Base-by-base conservation (phyloP, 2,329 filamentous ascomycete species). In the Fusarium sp. region DNA sequence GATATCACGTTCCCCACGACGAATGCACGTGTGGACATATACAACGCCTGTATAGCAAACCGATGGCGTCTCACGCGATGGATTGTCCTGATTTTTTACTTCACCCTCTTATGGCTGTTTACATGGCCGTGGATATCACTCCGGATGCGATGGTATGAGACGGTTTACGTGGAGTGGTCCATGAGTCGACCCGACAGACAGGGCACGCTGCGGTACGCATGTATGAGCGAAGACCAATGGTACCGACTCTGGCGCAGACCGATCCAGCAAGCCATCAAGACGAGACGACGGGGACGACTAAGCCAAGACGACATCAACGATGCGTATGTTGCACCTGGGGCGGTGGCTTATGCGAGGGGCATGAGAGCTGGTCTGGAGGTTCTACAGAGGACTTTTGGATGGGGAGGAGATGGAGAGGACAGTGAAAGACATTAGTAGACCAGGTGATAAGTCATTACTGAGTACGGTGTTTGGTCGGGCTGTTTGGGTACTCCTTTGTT, bases 81-180 rank as follows among this genome's bases (percentile, higher is more conserved):
- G 88, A 81, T 93, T 44, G 80, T 84, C 41, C 86, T 87, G 82
- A 44, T 92, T 11, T 92, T 89, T 79, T 88, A 87, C 74, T 75
- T 92, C 7, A 88, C 88, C 0, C 87, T 93, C 62, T 77, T 91
- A 14, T 91, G 91, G 84, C 73, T 94, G 57, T 82, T 94, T 69
- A 81, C 86, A 5, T 94, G 91, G 91, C 91, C 91, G 0, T 85
- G 86, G 57, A 82, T 94, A 14, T 89, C 87, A 78, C 84, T 92
- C 74, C 79, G 84, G 19, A 94, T 91, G 2, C 88, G 86, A 74
- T 83, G 86, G 48, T 94, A 89, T 79, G 85, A 90, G 66, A 88
- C 92, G 4, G 84, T 87, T 5, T 80, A 82, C 22, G 84, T 86
- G 1, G 82, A 89, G 33, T 94, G 90, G 89, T 70, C 71, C 15